Evolutionary conservation across 2,329 filamentous ascomycete species (phyloP), one percentile per base, ranked within the genome.

Genomic region (Botryotinia convoluta): DNA sequence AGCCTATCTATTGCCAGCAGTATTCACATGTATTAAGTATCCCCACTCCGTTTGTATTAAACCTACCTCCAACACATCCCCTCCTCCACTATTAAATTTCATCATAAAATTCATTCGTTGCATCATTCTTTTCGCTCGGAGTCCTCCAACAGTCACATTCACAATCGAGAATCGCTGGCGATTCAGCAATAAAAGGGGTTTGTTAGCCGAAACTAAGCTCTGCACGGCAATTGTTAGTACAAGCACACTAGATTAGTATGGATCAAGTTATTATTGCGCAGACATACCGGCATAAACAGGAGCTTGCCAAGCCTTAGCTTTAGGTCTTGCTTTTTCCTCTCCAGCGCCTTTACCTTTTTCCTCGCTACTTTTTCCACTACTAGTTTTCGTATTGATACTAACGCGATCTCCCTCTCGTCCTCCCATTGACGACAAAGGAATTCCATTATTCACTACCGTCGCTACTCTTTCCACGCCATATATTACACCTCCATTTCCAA

Each of bases 301-400:
- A 60, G 82, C 78, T 74, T 84, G 82, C 83, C 83, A 84, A 42
- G 80, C 79, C 75, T 83, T 82, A 65, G 80, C 81, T 78, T 83
- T 83, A 72, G 76, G 80, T 76, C 79, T 82, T 72, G 75, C 79
- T 29, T 75, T 78, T 22, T 76, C 77, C 69, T 74, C 75, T 72
- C 78, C 69, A 74, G 59, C 69, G 22, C 74, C 78, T 73, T 78
- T 78, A 44, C 80, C 79, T 39, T 72, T 76, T 7, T 79, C 75
- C 14, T 73, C 71, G 22, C 80, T 78, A 48, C 76, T 79, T 63
- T 72, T 78, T 29, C 73, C 72, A 32, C 74, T 78, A 73, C 78
- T 78, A 48, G 72, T 77, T 51, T 74, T 77, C 10, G 74, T 81
- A 32, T 72, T 69, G 59, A 77, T 75, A 35, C 78, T 79, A 48